Evolutionary conservation across 305 asterid species (phyloP), one percentile per base, ranked within the genome.

Genomic region (Ajuga reptans): DNA sequence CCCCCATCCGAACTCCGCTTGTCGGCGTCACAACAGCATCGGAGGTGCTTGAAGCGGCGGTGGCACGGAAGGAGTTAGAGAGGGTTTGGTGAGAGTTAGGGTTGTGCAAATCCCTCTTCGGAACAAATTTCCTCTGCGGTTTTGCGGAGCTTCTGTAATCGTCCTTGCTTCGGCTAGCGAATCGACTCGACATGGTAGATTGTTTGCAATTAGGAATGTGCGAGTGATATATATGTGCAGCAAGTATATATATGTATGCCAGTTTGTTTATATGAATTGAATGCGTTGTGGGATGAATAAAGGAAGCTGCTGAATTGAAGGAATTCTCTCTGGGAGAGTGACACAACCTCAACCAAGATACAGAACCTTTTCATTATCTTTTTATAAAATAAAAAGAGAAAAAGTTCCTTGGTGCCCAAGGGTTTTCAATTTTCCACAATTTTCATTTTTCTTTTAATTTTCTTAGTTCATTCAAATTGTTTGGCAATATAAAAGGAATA

Each of bases 171-270:
- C 65, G 75, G 77, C 58, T 68, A 51, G 9, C 71, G 62, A 69
- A 79, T 72, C 92, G 92, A 76, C 75, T 84, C 74, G 96, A 86
- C 95, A 84, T 85, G 18, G 6, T 8, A 37, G 31, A 15, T 14
- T 66, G n/a, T 54, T 41, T 45, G 50, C 16, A 33, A 27, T 5
- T 47, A n/a, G 47, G 3, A 4, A 45, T 45, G 15, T 53, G 43
- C 27, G 3, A 52, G 53, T 39, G 3, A 52, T 36, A 8, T 64
- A 0, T 12, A 9, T 50, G 14, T 3, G 15, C 14, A 4, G 27
- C 14, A 24, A 21, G 12, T 67, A 0, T 15, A 3, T 69, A 5
- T 36, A 1, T 6, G 7, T 5, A 29, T 1, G 24, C 18, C 24
- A 41, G 41, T 29, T 21, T 18, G 39, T 27, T 0, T 31, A 2